A percentile compares a stretch with the other conserved stretches of the same genome.
Evolutionary conservation across 2,329 filamentous ascomycete species (phyloP).

Genomic region (Emergomyces orientalis): DNA sequence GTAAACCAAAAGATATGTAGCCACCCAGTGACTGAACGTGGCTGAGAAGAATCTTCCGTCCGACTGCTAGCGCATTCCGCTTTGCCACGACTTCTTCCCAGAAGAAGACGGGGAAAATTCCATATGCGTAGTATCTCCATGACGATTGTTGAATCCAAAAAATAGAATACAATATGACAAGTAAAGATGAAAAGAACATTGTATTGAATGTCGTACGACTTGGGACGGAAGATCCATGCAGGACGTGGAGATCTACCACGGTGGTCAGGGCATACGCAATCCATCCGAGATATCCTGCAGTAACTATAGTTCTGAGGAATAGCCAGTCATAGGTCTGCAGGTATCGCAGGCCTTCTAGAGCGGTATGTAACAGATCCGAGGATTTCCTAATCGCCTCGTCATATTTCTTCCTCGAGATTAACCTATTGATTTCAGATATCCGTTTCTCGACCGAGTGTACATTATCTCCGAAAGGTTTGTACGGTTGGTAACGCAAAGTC

Average conservation of each 20-base stretch:
- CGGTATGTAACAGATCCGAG: conserved; percentile 64
- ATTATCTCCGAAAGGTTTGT: conserved; percentile 55
- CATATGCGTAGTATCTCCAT: conserved; percentile 78
- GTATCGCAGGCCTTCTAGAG: conserved; percentile 77
- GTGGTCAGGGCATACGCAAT: conserved; percentile 85
- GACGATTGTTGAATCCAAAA: conserved; percentile 74
- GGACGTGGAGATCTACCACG: conserved; percentile 77
- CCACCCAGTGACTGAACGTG: conserved; percentile 55
- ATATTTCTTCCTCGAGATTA: conserved; percentile 58
- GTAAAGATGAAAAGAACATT: conserved; percentile 62
- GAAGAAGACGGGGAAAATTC: conserved; percentile 84
- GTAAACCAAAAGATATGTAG: conserved; percentile 51
- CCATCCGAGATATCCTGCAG: conserved; percentile 87
- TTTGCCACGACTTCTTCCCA: conserved; percentile 92
- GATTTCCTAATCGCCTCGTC: conserved; percentile 73
- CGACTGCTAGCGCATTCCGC: conserved; percentile 58
- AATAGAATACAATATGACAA: conserved; percentile 68
- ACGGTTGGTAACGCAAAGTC: conserved; percentile 70
- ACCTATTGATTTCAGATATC: conserved; percentile 54
- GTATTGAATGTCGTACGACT: conserved; percentile 52
- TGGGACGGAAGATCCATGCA: conserved; percentile 59
- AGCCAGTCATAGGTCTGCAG: conserved; percentile 98
- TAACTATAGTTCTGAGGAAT: conserved; percentile 81
- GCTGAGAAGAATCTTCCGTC: conserved; percentile 58
- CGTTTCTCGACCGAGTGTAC: conserved; percentile 55